Percentiles rank a stretch among this genome's conserved stretches.
These are phyloP conservation scores for Lachnellula arida DNA, from an alignment of 2,329 filamentous ascomycete genomes.

Conservation along the genomic window DNA sequence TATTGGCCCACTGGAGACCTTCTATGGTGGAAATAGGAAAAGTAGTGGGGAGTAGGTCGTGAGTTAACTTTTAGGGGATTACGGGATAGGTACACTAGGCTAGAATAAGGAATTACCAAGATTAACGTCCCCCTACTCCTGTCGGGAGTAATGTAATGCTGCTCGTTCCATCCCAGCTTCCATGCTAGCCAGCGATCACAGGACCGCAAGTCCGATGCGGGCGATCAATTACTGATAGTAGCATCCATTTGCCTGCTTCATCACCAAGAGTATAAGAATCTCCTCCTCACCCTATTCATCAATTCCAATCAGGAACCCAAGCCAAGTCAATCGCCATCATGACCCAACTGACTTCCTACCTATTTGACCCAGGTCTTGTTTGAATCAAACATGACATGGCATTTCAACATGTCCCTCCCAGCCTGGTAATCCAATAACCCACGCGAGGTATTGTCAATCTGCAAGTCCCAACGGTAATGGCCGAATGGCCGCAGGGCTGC, in stretches of 20 bases:
- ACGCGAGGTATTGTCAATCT: too few species aligned
- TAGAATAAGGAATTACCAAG: not conserved
- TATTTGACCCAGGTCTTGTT: too few species aligned
- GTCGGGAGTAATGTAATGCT: too few species aligned
- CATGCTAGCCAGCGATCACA: slow-evolving; percentile 14
- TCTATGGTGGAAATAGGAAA: not conserved
- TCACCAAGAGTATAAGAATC: not conserved
- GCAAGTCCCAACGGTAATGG: slow-evolving; percentile 12
- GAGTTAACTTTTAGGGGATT: not conserved
- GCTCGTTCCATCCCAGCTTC: not conserved
- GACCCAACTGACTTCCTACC: too few species aligned
- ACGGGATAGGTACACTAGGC: not conserved
- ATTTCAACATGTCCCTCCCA: too few species aligned
- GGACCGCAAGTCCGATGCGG: slow-evolving; percentile 16
- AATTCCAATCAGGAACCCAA: not conserved
- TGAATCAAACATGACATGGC: too few species aligned
- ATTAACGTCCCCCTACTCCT: too few species aligned
- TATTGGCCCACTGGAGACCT: not conserved
- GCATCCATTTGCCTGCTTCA: not conserved
- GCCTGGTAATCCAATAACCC: too few species aligned
- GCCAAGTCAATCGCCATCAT: not conserved
- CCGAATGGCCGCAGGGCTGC: slow-evolving; percentile 11
- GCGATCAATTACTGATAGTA: not conserved
- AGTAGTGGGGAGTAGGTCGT: too few species aligned
- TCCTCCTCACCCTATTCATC: not conserved